These are phyloP conservation scores for Colletotrichum tropicicola DNA, from an alignment of 2,329 filamentous ascomycete species.

Conservation along the genomic window DNA sequence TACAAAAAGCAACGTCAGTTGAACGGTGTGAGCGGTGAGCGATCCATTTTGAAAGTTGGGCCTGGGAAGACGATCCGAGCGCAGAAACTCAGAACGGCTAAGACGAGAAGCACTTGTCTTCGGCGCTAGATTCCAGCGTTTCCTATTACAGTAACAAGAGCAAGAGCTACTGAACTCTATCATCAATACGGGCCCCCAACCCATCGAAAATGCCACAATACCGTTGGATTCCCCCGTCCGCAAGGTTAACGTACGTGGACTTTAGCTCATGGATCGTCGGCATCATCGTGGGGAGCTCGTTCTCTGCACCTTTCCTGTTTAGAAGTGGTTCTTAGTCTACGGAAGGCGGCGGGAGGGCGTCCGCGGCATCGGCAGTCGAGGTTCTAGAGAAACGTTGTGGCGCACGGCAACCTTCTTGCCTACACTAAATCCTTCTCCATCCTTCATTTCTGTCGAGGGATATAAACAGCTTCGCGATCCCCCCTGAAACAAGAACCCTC, in stretches of 20 bases:
- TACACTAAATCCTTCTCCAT: background rate
- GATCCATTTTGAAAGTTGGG: background rate
- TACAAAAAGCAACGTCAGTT: too few relatives aligned
- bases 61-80: background rate
- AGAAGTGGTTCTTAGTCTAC: background rate
- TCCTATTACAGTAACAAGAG: background rate
- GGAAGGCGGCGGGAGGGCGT: background rate
- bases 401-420: background rate
- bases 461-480: conserved; percentile 7
- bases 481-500: too few relatives aligned
- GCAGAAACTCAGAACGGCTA: background rate
- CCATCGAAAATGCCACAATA: background rate
- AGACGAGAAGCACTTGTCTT: background rate
- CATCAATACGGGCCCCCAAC: background rate
- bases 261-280: background rate
- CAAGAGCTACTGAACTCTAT: background rate
- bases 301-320: background rate
- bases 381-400: background rate
- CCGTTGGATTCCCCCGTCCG: too few relatives aligned
- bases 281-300: background rate
- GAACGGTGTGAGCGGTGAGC: too few relatives aligned
- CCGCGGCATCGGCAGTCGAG: background rate
- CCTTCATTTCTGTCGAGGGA: background rate
- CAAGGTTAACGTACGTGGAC: background rate
- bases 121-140: background rate